A percentile compares a stretch with the other conserved stretches of the same genome.
Evolutionary conservation across 257 asterid species (phyloP).

Genomic region (Haberlea rhodopensis): DNA sequence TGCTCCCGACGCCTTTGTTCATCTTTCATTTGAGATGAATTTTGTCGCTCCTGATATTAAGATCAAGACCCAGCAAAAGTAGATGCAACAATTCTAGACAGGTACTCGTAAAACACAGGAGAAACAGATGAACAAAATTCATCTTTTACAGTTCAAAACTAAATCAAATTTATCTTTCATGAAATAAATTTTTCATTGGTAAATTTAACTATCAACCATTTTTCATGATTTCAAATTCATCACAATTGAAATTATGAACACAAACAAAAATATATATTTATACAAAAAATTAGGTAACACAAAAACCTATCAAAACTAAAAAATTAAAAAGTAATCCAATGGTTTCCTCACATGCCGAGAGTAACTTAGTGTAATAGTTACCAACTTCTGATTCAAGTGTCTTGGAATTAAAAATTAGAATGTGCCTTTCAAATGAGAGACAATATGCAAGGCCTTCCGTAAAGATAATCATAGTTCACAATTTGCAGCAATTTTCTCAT

Average conservation of each 20-base stretch:
- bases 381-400: too few species aligned
- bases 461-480: not conserved
- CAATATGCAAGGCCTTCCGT: not conserved
- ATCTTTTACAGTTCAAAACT: not conserved
- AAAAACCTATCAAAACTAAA: not conserved
- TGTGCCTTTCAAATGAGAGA: not conserved
- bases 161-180: constrained; percentile 4
- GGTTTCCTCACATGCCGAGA: too few species aligned
- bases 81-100: not conserved
- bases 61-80: constrained; percentile 22
- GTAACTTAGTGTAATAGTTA: too few species aligned
- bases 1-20: constrained; percentile 69
- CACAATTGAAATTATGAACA: too few species aligned
- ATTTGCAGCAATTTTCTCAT: not conserved
- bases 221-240: too few species aligned
- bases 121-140: not conserved
- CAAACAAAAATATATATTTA: too few species aligned
- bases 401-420: too few species aligned
- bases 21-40: too few species aligned
- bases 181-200: not conserved
- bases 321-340: too few species aligned
- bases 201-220: too few species aligned
- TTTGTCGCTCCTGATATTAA: too few species aligned
- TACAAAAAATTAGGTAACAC: not conserved
- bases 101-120: constrained; percentile 2